These are phyloP conservation scores for Priceomyces fermenticarens DNA, from an alignment of 805 yeast genomes.

Conservation along the genomic window DNA sequence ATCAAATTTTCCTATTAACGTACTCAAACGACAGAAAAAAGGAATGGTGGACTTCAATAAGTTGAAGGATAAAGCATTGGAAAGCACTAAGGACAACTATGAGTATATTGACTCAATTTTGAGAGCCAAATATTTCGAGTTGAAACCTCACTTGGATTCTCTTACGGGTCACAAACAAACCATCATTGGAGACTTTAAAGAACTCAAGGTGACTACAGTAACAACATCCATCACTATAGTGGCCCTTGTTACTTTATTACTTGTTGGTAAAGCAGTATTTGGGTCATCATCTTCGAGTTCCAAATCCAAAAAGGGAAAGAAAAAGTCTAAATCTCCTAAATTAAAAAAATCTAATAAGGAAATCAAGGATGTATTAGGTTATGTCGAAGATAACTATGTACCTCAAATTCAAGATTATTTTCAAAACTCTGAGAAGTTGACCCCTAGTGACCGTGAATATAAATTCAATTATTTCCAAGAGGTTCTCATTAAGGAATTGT, in stretches of 20 bases:
- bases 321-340: slow-evolving; percentile 33
- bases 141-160: slow-evolving; percentile 9
- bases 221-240: slow-evolving; percentile 32
- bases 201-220: slow-evolving; percentile 28
- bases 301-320: slow-evolving; percentile 14
- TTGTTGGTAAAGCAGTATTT: slow-evolving; percentile 18
- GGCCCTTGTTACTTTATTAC: slow-evolving; percentile 24
- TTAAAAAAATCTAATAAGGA: slow-evolving; percentile 39
- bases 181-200: slow-evolving; percentile 26
- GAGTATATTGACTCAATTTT: slow-evolving; percentile 4
- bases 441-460: slow-evolving; percentile 37
- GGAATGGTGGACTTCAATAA: slow-evolving; percentile 1
- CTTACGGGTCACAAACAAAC: slow-evolving; percentile 13
- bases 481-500: slow-evolving; percentile 59
- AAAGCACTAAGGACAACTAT: neutral
- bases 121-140: slow-evolving; percentile 10
- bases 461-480: slow-evolving; percentile 62
- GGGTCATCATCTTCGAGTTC: slow-evolving; percentile 5
- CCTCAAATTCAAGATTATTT: slow-evolving; percentile 36
- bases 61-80: slow-evolving; percentile 1
- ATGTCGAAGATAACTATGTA: slow-evolving; percentile 38
- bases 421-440: slow-evolving; percentile 22
- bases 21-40: neutral
- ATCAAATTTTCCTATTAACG: neutral
- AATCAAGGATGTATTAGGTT: slow-evolving; percentile 38